Percentiles rank a stretch among this genome's conserved stretches.
These are phyloP conservation scores for Datisca glomerata DNA, from an alignment of 306 rosid genomes.

Conservation along the genomic window DNA sequence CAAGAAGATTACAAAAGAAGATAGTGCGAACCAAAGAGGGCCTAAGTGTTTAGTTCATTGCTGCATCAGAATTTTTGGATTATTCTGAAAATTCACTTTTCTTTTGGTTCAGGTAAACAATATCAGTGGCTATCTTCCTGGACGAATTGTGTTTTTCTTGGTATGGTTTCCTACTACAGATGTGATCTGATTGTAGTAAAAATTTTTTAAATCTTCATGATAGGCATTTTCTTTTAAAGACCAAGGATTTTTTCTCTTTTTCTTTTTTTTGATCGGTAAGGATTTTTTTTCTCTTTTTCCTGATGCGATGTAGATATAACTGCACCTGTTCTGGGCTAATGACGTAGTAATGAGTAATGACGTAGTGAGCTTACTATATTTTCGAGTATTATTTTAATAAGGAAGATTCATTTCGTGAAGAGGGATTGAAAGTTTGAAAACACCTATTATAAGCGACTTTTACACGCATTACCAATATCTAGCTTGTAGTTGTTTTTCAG, in stretches of 20 bases:
- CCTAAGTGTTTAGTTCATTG: no score
- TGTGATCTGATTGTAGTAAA: neutral
- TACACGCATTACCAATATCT: no score
- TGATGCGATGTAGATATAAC: no score
- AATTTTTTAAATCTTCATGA: slow-evolving; percentile 7
- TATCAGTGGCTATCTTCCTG: slow-evolving; percentile 98
- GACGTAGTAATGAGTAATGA: no score
- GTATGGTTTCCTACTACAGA: slow-evolving; percentile 34
- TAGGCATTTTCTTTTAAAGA: neutral
- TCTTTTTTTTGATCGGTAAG: no score
- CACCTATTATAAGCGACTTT: no score
- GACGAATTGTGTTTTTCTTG: slow-evolving; percentile 94
- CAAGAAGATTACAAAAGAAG: no score
- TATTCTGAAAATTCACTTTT: slow-evolving; percentile 10
- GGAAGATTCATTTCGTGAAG: neutral
- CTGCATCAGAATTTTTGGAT: slow-evolving; percentile 1
- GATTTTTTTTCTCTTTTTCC: no score
- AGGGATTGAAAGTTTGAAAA: no score
- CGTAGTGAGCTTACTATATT: neutral
- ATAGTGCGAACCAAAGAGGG: no score
- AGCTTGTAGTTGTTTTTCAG: no score
- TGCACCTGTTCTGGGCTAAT: no score
- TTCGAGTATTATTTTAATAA: neutral
- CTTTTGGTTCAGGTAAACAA: slow-evolving; percentile 75
- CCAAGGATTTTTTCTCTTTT: neutral